Base-by-base conservation (phyloP, 1,139 yeast genomes). In the Yamadazyma kanchanaburiensis region DNA sequence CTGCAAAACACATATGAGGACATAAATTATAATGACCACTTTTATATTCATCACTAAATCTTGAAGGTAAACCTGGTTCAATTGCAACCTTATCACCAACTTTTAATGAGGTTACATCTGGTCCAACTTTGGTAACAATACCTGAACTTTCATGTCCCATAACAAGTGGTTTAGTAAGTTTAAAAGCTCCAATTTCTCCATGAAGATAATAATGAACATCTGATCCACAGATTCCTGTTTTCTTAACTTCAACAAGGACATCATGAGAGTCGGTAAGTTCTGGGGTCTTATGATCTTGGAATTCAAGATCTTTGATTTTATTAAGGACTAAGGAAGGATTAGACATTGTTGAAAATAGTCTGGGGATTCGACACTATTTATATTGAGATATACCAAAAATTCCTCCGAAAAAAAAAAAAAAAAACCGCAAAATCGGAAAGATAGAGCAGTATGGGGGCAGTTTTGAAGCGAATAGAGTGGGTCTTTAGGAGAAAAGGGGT, bases 221-320 rank as follows among this genome's bases (percentile, higher is more conserved):
- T 5, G 88, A 79, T 5, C 95, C 95, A 57, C 96, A 87, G 41
- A 87, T 80, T 28, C 96, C 96, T 1, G 95, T 86, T 29, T 59
- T 57, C 51, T 78, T 79, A 43, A 87, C 82, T 32, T 79, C 80
- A 16, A 87, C 76, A 45, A 82, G 73, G 26, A 87, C 95, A 40
- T 77, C 83, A 45, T 75, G 75, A 26, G 82, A 80, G 39, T 77
- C 79, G 7, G 52, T 49, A 39, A 83, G 61, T 43, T 61, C 60
- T 9, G 95, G 95, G 21, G 77, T 61, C 7, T 83, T 80, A 40
- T 78, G 72, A 31, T 77, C 70, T 57, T 82, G 89, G 42, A 77
- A 74, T 20, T 66, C 59, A 42, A 85, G 82, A 38, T 77, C 77
- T 47, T 79, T 77, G 42, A 78, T 61, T 49, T 76, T 72, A 51